Evolutionary conservation across 2,329 filamentous ascomycete species (phyloP).

Genomic region (Mariannaea sp.): DNA sequence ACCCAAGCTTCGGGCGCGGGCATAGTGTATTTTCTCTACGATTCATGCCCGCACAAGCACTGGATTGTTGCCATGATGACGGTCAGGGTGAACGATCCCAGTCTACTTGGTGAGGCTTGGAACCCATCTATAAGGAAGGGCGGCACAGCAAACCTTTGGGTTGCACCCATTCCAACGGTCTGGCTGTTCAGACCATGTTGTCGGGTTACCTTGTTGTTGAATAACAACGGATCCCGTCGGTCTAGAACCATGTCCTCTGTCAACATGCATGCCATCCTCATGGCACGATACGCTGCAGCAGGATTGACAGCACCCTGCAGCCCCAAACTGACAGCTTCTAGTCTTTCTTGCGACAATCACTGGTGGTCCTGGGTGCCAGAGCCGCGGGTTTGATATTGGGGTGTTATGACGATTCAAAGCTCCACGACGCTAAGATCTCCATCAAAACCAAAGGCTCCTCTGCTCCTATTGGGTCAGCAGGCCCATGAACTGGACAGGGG

Average conservation of each 20-base stretch:
- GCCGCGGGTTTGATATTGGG: slow-evolving; percentile 5
- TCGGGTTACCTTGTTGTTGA: not conserved
- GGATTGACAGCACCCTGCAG: slow-evolving; percentile 10
- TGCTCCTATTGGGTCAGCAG: slow-evolving; percentile 2
- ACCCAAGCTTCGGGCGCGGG: no score
- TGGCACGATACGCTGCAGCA: not conserved
- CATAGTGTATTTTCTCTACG: no score
- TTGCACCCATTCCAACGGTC: not conserved
- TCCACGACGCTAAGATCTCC: not conserved
- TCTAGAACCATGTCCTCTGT: not conserved
- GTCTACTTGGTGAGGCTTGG: no score
- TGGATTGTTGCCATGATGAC: no score
- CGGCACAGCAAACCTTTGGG: not conserved
- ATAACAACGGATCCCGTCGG: not conserved
- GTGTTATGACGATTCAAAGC: not conserved
- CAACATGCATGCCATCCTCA: not conserved
- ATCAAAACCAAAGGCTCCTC: not conserved
- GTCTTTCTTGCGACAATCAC: not conserved
- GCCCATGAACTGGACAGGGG: slow-evolving; percentile 20
- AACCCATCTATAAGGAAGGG: no score
- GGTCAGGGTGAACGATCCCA: no score
- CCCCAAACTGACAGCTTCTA: slow-evolving; percentile 1
- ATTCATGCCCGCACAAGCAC: no score
- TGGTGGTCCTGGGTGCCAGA: not conserved
- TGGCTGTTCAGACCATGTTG: not conserved